Evolutionary conservation across 768 basidiomycete genomes (phyloP), one percentile per base, ranked within the genome.

Genomic region (Lactifluus subvellereus): DNA sequence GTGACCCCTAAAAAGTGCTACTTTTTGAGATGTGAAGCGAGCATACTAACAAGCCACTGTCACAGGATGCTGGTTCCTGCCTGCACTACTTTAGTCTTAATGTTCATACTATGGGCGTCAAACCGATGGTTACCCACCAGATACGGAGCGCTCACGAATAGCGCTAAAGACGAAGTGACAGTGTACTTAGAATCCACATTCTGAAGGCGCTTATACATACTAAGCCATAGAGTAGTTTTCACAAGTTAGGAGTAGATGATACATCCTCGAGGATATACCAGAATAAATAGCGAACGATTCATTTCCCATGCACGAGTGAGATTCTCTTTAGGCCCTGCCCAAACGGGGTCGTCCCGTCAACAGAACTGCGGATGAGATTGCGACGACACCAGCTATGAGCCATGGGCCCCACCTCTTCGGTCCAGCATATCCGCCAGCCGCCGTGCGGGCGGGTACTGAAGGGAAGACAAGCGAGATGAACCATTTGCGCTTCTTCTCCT

Each of bases 381-480:
- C 78, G 60, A 78, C 64, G 59, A 75, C 76, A 59, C 82, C 70
- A 51, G 80, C 78, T 69, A 82, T 66, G 67, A 82, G 53, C 67
- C 62, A 62, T 13, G 61, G 56, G 10, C 66, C 64, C 70, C 69
- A 70, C 70, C 64, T 66, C 59, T 54, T 69, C 20, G 49, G 32
- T 2, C 45, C 49, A 32, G 54, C 54, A 48, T 59, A 16, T 20
- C 65, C 47, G 42, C 66, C 16, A 33, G 55, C 59, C 54, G 68
- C 27, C 51, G 81, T 80, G 16, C 82, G 79, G 2, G 79, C 55
- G 32, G 82, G 84, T 7, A 84, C 68, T 53, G 72, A 75, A 2
- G 69, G 62, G 50, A 68, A 55, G 16, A 68, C 52, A 6, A 79
- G 43, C 30, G 67, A 65, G 11, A 69, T 57, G 6, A 75, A 62